Conservation (phyloP, 2,329 filamentous ascomycete species). For the Botrytis squamosa region DNA sequence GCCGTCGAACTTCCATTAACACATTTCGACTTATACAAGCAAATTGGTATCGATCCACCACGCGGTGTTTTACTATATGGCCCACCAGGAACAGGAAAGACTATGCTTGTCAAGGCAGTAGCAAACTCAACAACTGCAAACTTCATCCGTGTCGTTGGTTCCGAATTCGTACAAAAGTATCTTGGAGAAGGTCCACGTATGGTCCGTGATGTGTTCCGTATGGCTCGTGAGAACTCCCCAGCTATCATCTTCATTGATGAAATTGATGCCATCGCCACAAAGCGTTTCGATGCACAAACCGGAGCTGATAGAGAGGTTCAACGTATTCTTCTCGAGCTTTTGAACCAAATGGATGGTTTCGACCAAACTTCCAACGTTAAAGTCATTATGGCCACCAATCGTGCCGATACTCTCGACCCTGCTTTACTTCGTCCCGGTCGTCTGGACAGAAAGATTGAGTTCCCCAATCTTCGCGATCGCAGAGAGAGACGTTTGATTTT, state of each 20-base stretch:
- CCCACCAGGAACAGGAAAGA: constrained; percentile 93
- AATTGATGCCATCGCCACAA: constrained; percentile 97
- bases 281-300: constrained; percentile 98
- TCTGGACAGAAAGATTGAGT: constrained; percentile 97
- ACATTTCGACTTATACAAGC: constrained; percentile 97
- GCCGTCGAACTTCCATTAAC: constrained; percentile 95
- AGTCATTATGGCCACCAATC: constrained; percentile 99
- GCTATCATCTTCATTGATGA: constrained; percentile 99
- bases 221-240: constrained; percentile 97
- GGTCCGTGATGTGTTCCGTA: constrained; percentile 98
- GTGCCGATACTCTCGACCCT: constrained; percentile 93
- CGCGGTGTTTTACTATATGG: constrained; percentile 95
- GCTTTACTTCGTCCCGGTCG: constrained; percentile 91
- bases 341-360: constrained; percentile 99
- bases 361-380: constrained; percentile 99
- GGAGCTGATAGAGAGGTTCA: constrained; percentile 97
- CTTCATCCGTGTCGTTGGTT: constrained; percentile 97
- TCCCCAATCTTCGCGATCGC: constrained; percentile 89
- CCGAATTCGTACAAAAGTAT: constrained; percentile 99
- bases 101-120: constrained; percentile 96
- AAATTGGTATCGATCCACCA: constrained; percentile 97
- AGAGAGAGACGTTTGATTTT: constrained; percentile 96
- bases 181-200: constrained; percentile 96
- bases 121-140: constrained; percentile 97
- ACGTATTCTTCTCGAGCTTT: constrained; percentile 92